phyloP scores from a whole-genome alignment of 108 stramenopile genomes.

The Parmales sp. region DNA sequence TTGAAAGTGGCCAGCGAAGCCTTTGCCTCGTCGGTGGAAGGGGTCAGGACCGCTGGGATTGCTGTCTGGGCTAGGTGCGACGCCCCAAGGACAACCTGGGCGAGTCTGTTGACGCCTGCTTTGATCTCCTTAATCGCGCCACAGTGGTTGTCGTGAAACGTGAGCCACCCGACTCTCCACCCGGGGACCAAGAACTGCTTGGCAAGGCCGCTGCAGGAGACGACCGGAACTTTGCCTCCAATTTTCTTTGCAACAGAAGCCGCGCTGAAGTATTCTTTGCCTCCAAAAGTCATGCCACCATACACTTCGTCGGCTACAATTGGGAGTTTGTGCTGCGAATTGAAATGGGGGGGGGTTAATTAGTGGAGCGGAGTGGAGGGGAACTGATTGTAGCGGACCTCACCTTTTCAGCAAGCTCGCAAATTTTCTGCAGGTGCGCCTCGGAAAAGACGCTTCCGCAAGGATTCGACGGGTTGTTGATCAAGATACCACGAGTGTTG shows the following conservation, averaged over 20 bases:
- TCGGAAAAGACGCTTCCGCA: conserved; percentile 79
- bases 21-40: conserved; percentile 29
- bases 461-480: conserved; percentile 89
- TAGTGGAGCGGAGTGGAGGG: too few species aligned
- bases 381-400: too few species aligned
- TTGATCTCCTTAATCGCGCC: conserved; percentile 54
- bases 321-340: conserved; percentile 48
- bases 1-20: conserved; percentile 38
- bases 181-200: conserved; percentile 90
- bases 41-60: conserved; percentile 55
- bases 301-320: conserved; percentile 89
- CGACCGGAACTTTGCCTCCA: conserved; percentile 62
- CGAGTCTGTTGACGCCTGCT: conserved; percentile 57
- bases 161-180: conserved; percentile 77
- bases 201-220: conserved; percentile 74
- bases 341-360: too few species aligned
- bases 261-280: conserved; percentile 53
- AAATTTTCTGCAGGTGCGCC: conserved; percentile 50
- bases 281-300: conserved; percentile 65
- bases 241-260: conserved; percentile 44
- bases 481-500: conserved; percentile 52
- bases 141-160: conserved; percentile 56
- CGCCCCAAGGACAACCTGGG: conserved; percentile 71
- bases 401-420: conserved; percentile 48
- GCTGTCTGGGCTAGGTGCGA: conserved; percentile 62